These are phyloP conservation scores for Collybia nuda DNA, from an alignment of 768 basidiomycete species.

Conservation along the genomic window DNA sequence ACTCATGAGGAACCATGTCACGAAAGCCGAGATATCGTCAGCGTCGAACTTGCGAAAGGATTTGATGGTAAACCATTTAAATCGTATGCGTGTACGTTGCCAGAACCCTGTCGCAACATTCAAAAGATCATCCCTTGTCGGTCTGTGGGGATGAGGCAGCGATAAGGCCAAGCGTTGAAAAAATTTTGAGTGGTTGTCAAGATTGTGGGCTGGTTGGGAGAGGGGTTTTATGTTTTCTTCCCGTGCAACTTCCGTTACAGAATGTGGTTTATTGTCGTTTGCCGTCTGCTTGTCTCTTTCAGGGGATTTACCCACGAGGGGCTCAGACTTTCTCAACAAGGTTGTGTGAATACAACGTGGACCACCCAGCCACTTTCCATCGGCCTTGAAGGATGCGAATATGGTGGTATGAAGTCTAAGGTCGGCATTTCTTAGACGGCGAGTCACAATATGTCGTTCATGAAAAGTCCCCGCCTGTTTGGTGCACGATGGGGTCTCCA, in stretches of 20 bases:
- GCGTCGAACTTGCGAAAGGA: slow-evolving; percentile 94
- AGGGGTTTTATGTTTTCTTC: background rate
- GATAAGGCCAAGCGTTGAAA: slow-evolving; percentile 78
- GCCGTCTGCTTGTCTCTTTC: background rate
- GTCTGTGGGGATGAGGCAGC: slow-evolving; percentile 74
- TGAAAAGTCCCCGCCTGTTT: too few species aligned
- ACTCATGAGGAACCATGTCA: slow-evolving; percentile 95
- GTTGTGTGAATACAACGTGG: slow-evolving; percentile 18
- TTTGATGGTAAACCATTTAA: slow-evolving; percentile 96
- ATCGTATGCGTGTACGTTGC: slow-evolving; percentile 85
- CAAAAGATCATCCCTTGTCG: slow-evolving; percentile 88
- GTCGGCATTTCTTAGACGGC: background rate
- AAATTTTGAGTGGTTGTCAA: slow-evolving; percentile 78
- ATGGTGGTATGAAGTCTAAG: background rate
- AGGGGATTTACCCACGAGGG: background rate
- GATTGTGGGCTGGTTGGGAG: slow-evolving; percentile 20
- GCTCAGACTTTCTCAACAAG: slow-evolving; percentile 3
- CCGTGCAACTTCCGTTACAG: too few species aligned
- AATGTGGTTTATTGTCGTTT: too few species aligned
- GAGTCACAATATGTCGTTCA: too few species aligned
- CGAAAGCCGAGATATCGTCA: slow-evolving; percentile 95
- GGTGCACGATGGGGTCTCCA: slow-evolving; percentile 1
- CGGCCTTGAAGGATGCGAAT: background rate
- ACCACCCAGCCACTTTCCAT: background rate
- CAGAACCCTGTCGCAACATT: slow-evolving; percentile 87